Evolutionary conservation across 306 rosid genomes (phyloP).

Genomic region (Begonia fuchsioides): DNA sequence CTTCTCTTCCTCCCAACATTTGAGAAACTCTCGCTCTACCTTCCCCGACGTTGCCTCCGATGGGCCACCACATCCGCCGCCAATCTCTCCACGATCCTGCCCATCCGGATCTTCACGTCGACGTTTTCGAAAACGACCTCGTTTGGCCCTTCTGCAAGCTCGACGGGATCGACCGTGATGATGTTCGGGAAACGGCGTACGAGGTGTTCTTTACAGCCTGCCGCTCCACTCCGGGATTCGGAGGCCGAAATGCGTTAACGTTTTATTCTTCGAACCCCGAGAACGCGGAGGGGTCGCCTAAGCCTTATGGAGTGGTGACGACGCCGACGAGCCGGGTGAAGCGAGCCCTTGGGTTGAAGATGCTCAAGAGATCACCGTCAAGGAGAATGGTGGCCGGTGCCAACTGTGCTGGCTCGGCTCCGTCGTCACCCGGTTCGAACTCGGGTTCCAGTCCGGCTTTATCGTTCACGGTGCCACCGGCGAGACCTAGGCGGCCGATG

Average conservation of each 20-base stretch:
- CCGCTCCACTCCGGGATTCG: slow-evolving; percentile 73
- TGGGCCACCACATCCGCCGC: slow-evolving; percentile 80
- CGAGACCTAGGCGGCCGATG: slow-evolving; percentile 76
- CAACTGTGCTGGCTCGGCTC: slow-evolving; percentile 21
- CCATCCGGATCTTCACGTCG: slow-evolving; percentile 20
- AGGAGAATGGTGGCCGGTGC: slow-evolving; percentile 55
- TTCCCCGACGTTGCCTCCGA: slow-evolving; percentile 10
- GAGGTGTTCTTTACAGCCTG: slow-evolving; percentile 84
- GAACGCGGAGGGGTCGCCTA: slow-evolving; percentile 5
- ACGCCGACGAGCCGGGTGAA: slow-evolving; percentile 70
- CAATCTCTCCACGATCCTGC: slow-evolving; percentile 25
- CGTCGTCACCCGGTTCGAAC: slow-evolving; percentile 25
- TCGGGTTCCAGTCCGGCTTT: slow-evolving; percentile 15
- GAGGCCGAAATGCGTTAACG: slow-evolving; percentile 44
- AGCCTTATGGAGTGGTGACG: slow-evolving; percentile 41
- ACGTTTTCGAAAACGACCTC: slow-evolving; percentile 17
- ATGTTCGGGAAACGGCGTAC: slow-evolving; percentile 62
- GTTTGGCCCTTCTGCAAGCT: slow-evolving; percentile 41
- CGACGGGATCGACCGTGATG: slow-evolving; percentile 37
- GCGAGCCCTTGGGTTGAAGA: slow-evolving; percentile 64
- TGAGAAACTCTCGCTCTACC: slow-evolving; percentile 4
- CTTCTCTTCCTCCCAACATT: slow-evolving; percentile 22
- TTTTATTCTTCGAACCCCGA: slow-evolving; percentile 20
- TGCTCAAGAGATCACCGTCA: slow-evolving; percentile 74
- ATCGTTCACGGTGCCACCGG: slow-evolving; percentile 17